Conservation (phyloP, 805 yeast genomes). For the Lipomyces anomalus region DNA sequence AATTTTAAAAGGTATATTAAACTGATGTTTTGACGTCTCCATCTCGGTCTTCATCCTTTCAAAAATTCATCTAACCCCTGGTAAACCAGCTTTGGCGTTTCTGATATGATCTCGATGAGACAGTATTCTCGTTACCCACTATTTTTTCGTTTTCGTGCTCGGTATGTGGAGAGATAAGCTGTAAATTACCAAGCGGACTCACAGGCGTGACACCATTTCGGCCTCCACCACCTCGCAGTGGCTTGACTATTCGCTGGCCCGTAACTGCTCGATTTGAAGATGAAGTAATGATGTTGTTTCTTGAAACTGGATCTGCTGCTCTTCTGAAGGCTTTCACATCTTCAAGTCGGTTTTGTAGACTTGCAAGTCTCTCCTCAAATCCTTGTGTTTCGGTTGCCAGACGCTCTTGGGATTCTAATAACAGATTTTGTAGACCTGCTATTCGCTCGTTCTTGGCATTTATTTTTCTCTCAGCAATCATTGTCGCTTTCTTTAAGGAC, state of each 20-base stretch:
- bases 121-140: neutral
- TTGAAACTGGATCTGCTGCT: conserved; percentile 7
- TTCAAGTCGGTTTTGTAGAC: conserved; percentile 24
- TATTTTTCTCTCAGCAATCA: conserved; percentile 50
- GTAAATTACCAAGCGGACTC: neutral
- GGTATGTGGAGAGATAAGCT: neutral
- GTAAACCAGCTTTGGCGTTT: too few relatives aligned
- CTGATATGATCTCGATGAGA: neutral
- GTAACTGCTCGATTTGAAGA: conserved; percentile 1
- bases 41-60: too few relatives aligned
- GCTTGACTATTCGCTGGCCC: conserved; percentile 52
- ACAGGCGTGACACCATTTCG: neutral
- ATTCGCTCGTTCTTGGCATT: conserved; percentile 55
- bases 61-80: too few relatives aligned
- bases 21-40: too few relatives aligned
- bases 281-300: neutral
- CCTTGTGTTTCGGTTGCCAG: conserved; percentile 45
- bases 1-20: too few relatives aligned
- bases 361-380: conserved; percentile 37
- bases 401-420: conserved; percentile 47
- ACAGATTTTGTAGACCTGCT: conserved; percentile 44
- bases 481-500: conserved; percentile 50
- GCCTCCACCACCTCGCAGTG: conserved; percentile 49
- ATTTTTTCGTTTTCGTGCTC: neutral
- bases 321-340: conserved; percentile 21